Conservation (phyloP, 2,329 filamentous ascomycete genomes). For the Metarhizium guizhouense region DNA sequence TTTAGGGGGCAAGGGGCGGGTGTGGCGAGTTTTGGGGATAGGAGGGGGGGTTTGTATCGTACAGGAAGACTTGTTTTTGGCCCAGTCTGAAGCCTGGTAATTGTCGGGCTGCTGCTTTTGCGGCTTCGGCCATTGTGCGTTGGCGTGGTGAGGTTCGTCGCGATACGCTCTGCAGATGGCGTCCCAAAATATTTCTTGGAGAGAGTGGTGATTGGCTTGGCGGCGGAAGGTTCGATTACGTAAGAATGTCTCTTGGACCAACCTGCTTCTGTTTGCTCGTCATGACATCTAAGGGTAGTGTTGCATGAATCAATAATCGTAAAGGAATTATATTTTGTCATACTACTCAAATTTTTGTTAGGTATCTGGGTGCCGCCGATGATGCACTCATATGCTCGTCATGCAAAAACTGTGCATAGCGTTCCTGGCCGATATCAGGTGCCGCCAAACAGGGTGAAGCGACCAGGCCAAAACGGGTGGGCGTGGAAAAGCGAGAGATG, state of each 20-base stretch:
- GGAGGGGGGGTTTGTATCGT: constrained; percentile 13
- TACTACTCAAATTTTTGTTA: too few species aligned
- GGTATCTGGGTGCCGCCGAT: too few species aligned
- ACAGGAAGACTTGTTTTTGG: constrained; percentile 48
- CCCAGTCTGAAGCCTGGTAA: constrained; percentile 39
- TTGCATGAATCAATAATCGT: too few species aligned
- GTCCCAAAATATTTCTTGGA: constrained; percentile 6
- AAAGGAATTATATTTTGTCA: too few species aligned
- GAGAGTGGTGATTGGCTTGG: not conserved
- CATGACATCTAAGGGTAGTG: too few species aligned
- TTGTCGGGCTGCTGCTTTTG: constrained; percentile 27
- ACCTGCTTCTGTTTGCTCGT: too few species aligned
- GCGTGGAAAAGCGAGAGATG: too few species aligned
- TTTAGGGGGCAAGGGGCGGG: not conserved
- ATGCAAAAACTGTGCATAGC: too few species aligned
- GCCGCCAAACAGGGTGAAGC: too few species aligned
- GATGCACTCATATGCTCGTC: too few species aligned
- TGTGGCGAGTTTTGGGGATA: not conserved
- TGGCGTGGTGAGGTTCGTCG: constrained; percentile 13
- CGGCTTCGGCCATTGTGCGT: constrained; percentile 30
- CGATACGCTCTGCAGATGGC: not conserved
- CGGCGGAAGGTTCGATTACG: not conserved
- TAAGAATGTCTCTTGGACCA: not conserved
- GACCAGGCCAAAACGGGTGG: too few species aligned
- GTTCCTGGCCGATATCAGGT: too few species aligned